Percentiles rank a stretch among this genome's conserved stretches.
Evolutionary conservation across 2,329 filamentous ascomycete species (phyloP).

Genomic region (Sphaerulina musiva): DNA sequence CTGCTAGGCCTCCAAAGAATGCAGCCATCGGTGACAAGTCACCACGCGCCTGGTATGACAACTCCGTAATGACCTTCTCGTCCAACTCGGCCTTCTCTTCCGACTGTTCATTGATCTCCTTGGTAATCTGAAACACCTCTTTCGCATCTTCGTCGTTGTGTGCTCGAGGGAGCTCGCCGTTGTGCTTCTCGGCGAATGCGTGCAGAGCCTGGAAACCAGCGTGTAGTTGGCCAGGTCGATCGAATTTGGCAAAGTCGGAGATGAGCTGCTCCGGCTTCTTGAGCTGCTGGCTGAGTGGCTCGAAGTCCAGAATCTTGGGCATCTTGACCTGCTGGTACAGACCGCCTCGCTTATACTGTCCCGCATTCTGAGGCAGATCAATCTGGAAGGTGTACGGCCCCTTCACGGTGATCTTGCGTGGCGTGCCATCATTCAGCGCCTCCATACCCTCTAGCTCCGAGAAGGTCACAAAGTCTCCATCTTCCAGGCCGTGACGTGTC

Average conservation of each 20-base stretch:
- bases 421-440: constrained; percentile 70
- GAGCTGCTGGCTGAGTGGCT: constrained; percentile 68
- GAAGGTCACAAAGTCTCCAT: constrained; percentile 95
- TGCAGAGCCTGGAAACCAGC: constrained; percentile 88
- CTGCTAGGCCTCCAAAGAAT: constrained; percentile 87
- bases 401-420: constrained; percentile 87
- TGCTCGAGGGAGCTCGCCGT: constrained; percentile 67
- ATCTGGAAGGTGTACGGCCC: constrained; percentile 96
- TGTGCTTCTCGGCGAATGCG: constrained; percentile 67
- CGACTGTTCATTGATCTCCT: constrained; percentile 59
- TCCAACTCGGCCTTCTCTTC: constrained; percentile 76
- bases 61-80: constrained; percentile 84
- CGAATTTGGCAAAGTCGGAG: constrained; percentile 96
- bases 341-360: constrained; percentile 80
- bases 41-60: constrained; percentile 89
- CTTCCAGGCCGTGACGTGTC: constrained; percentile 87
- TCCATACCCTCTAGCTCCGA: constrained; percentile 92
- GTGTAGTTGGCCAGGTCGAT: constrained; percentile 86
- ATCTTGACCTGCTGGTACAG: constrained; percentile 97
- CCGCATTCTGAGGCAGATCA: constrained; percentile 80
- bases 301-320: constrained; percentile 89
- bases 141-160: constrained; percentile 79
- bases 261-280: constrained; percentile 84
- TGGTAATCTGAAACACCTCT: constrained; percentile 68
- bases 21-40: constrained; percentile 89